Evolutionary conservation across 352 stramenopile genomes (phyloP).

Genomic region (Pythium aphanidermatum): DNA sequence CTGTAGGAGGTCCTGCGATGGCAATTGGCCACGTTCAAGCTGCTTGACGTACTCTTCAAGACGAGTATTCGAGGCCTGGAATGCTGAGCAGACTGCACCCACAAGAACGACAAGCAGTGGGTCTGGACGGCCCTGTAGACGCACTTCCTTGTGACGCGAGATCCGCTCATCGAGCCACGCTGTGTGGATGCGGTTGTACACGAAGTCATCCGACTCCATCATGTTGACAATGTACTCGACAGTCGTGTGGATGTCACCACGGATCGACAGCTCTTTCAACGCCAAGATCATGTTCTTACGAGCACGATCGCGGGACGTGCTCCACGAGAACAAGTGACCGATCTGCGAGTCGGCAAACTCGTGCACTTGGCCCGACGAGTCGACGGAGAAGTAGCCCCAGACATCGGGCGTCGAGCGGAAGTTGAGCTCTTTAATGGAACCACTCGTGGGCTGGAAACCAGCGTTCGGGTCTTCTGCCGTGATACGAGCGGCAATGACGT

Average conservation of each 20-base stretch:
- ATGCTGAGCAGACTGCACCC: constrained; percentile 80
- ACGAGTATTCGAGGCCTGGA: constrained; percentile 67
- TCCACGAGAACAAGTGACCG: constrained; percentile 98
- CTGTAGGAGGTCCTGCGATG: constrained; percentile 81
- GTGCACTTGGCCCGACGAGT: constrained; percentile 98
- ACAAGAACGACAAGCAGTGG: constrained; percentile 86
- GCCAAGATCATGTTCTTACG: constrained; percentile 98
- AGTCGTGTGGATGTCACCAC: constrained; percentile 99
- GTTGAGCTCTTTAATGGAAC: constrained; percentile 98
- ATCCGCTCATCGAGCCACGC: constrained; percentile 98
- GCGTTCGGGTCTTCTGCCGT: constrained; percentile 99
- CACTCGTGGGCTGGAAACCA: constrained; percentile 98
- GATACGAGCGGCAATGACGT: constrained; percentile 99
- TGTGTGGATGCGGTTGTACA: constrained; percentile 98
- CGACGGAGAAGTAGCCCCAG: constrained; percentile 99
- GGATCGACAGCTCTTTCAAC: constrained; percentile 99
- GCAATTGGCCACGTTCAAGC: constrained; percentile 90
- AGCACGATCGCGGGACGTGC: constrained; percentile 93
- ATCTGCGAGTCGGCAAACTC: constrained; percentile 99
- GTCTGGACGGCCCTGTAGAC: constrained; percentile 74
- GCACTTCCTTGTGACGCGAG: constrained; percentile 88
- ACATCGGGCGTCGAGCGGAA: constrained; percentile 99
- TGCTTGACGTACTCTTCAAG: constrained; percentile 79
- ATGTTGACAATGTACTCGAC: constrained; percentile 99
- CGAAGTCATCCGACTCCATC: constrained; percentile 98